Percentiles rank a stretch among this genome's conserved stretches.
phyloP scores from a whole-genome alignment of 306 rosid species.

The Rosa lucieae region DNA sequence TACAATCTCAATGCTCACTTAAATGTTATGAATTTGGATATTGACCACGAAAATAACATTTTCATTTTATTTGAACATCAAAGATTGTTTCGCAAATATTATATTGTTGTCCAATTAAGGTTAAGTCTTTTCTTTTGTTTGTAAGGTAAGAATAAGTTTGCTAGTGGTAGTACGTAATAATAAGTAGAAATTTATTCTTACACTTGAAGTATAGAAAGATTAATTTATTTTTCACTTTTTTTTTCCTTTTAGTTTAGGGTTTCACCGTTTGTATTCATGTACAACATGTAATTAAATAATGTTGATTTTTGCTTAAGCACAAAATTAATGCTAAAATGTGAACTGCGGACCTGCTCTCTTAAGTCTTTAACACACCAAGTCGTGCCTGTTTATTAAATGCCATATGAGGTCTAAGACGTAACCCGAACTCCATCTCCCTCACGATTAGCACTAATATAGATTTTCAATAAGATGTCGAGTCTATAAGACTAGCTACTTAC shows the following conservation, averaged over 20 bases:
- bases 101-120: too few species aligned
- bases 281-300: neutral
- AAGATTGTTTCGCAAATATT: too few species aligned
- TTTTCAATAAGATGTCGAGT: neutral
- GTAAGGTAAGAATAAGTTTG: too few species aligned
- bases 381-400: neutral
- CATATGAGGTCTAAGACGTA: neutral
- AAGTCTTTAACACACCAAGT: neutral
- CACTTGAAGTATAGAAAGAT: neutral
- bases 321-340: neutral
- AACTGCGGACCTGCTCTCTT: neutral
- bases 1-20: too few species aligned
- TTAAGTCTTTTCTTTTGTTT: too few species aligned
- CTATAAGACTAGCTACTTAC: neutral
- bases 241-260: neutral
- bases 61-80: too few species aligned
- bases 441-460: neutral
- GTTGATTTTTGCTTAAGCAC: neutral
- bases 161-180: too few species aligned
- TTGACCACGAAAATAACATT: too few species aligned
- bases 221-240: too few species aligned
- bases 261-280: neutral
- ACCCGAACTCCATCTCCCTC: neutral
- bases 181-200: neutral
- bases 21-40: too few species aligned